A percentile compares a stretch with the other conserved stretches of the same genome.
Conservation (phyloP, 164 flowering plant genomes). For the Buxus sempervirens region DNA sequence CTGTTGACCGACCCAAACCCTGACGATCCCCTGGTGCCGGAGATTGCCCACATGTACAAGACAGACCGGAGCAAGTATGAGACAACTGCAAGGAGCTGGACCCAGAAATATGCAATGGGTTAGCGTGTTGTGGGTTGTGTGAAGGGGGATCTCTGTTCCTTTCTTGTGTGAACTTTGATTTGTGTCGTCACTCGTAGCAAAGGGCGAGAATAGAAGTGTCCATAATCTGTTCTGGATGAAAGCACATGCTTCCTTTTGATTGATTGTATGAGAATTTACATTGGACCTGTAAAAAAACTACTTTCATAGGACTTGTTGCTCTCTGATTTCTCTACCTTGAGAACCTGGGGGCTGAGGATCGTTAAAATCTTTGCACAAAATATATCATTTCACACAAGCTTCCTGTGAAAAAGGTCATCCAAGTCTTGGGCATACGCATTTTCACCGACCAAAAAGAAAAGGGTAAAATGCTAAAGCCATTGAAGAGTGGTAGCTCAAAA, state of each 20-base stretch:
- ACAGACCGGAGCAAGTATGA: constrained; percentile 35
- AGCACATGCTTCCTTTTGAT: constrained; percentile 17
- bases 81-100: constrained; percentile 44
- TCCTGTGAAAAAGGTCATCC: too few relatives aligned
- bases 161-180: constrained; percentile 17
- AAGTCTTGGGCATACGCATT: too few relatives aligned
- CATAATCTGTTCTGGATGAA: constrained; percentile 15
- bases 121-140: constrained; percentile 19
- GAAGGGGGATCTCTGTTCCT: constrained; percentile 19
- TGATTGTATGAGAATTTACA: constrained; percentile 22
- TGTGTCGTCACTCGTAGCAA: constrained; percentile 10
- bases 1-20: constrained; percentile 31
- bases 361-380: too few relatives aligned
- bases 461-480: too few relatives aligned
- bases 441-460: too few relatives aligned
- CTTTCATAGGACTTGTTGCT: too few relatives aligned
- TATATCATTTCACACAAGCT: too few relatives aligned
- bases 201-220: constrained; percentile 18
- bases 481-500: too few relatives aligned
- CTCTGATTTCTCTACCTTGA: too few relatives aligned
- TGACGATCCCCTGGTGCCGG: constrained; percentile 35
- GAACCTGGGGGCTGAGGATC: too few relatives aligned
- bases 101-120: constrained; percentile 70
- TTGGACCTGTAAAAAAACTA: too few relatives aligned
- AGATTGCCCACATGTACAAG: constrained; percentile 38